phyloP scores from a whole-genome alignment of 768 basidiomycete species.

The Suillus discolor region DNA sequence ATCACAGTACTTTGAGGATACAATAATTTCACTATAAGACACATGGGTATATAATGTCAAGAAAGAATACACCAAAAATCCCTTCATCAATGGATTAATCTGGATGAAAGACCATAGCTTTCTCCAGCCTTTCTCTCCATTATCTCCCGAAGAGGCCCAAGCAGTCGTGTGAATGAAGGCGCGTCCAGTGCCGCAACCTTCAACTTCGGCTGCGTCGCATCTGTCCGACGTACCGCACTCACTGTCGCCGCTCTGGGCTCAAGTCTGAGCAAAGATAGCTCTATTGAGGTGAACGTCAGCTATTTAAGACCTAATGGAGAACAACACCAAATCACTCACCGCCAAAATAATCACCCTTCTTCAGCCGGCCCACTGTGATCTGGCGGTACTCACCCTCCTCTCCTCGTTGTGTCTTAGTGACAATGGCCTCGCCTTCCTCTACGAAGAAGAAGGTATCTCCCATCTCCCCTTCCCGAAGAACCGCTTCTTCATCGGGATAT shows the following conservation, averaged over 20 bases:
- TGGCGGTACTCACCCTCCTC: slow-evolving; percentile 63
- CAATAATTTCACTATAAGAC: slow-evolving; percentile 7
- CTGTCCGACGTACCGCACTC: slow-evolving; percentile 60
- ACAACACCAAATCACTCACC: slow-evolving; percentile 51
- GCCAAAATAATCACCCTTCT: slow-evolving; percentile 97
- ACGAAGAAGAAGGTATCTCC: slow-evolving; percentile 98
- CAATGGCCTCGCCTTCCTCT: slow-evolving; percentile 90
- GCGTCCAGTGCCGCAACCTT: slow-evolving; percentile 95
- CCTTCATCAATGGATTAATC: slow-evolving; percentile 32
- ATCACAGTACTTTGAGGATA: neutral
- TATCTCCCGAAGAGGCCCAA: slow-evolving; percentile 90
- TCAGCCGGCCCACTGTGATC: slow-evolving; percentile 72
- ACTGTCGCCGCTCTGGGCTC: slow-evolving; percentile 97
- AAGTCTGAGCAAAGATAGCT: slow-evolving; percentile 85
- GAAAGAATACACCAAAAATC: neutral
- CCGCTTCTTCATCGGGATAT: slow-evolving; percentile 81
- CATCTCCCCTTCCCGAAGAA: slow-evolving; percentile 91
- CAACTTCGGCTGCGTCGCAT: slow-evolving; percentile 60
- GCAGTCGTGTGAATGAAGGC: slow-evolving; percentile 88
- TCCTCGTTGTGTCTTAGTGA: slow-evolving; percentile 70
- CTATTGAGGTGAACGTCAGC: slow-evolving; percentile 43
- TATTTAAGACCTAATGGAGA: neutral
- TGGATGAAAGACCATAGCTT: slow-evolving; percentile 50
- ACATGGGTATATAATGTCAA: slow-evolving; percentile 4
- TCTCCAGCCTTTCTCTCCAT: slow-evolving; percentile 91